Conservation (phyloP, 1,139 yeast species). For the Yamadazyma dushanensis region DNA sequence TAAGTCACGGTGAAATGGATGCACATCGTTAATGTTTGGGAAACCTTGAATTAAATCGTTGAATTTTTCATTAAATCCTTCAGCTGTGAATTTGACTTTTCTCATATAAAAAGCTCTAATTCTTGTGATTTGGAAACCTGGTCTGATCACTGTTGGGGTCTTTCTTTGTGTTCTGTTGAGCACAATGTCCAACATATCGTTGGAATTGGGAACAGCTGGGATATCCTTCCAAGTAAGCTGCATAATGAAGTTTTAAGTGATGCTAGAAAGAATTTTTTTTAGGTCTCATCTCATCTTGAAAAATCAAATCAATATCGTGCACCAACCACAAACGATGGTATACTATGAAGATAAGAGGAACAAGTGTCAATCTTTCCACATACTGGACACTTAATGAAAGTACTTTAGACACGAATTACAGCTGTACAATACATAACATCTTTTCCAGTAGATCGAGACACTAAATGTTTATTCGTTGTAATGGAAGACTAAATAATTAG, state of each 20-base stretch:
- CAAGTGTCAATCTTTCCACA: no score
- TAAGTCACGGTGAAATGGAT: constrained; percentile 96
- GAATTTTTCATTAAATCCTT: constrained; percentile 91
- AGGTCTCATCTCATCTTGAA: constrained; percentile 12
- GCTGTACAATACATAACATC: no score
- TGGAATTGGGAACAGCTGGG: constrained; percentile 88
- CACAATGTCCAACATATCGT: constrained; percentile 93
- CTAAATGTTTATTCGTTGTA: constrained; percentile 68
- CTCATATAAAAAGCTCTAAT: constrained; percentile 98
- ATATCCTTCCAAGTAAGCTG: constrained; percentile 98
- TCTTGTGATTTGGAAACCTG: constrained; percentile 95
- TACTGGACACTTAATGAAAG: no score
- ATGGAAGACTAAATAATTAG: constrained; percentile 91
- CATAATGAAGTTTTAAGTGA: constrained; percentile 49
- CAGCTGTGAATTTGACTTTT: constrained; percentile 93
- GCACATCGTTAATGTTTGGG: constrained; percentile 96
- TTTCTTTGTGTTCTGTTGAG: constrained; percentile 97
- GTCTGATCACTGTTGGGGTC: constrained; percentile 96
- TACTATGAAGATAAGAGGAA: no score
- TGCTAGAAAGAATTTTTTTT: background rate
- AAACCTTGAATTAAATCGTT: constrained; percentile 82
- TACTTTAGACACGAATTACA: no score
- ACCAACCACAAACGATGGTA: background rate
- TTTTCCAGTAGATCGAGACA: no score
- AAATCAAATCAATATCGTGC: background rate